phyloP scores from a whole-genome alignment of 495 filamentous ascomycete genomes.

The Podospora australis region DNA sequence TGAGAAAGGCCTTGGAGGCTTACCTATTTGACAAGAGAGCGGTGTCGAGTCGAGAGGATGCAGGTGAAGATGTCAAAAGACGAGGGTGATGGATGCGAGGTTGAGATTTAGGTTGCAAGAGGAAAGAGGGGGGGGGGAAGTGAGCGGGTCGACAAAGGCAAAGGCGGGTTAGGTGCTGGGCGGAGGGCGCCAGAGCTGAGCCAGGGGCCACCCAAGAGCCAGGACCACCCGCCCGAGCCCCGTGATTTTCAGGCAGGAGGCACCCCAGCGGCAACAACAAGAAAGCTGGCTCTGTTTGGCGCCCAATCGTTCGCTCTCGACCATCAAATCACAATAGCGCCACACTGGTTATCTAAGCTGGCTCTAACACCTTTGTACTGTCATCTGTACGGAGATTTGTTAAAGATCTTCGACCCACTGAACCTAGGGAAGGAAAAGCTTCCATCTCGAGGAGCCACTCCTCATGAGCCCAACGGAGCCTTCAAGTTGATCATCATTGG shows the following conservation, averaged over 20 bases:
- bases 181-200: conserved; percentile 10
- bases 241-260: conserved; percentile 23
- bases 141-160: conserved; percentile 24
- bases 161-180: conserved; percentile 8
- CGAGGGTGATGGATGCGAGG: conserved; percentile 13
- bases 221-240: conserved; percentile 11
- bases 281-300: conserved; percentile 8
- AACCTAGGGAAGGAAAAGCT: too few species aligned
- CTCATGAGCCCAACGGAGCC: too few species aligned
- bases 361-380: too few species aligned
- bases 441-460: too few species aligned
- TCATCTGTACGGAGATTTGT: too few species aligned
- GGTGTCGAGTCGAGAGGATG: neutral
- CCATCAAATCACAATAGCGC: neutral
- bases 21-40: conserved; percentile 3
- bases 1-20: conserved; percentile 6
- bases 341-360: neutral
- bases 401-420: too few species aligned
- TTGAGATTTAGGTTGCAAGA: conserved; percentile 23
- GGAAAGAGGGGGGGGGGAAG: conserved; percentile 19
- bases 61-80: conserved; percentile 11
- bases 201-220: too few species aligned
- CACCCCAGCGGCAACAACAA: conserved; percentile 6
- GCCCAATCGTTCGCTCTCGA: conserved; percentile 19
- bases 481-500: too few species aligned